These are phyloP conservation scores for Boletus albobrunnescens DNA, from an alignment of 1,284 basidiomycete genomes.

Conservation along the genomic window DNA sequence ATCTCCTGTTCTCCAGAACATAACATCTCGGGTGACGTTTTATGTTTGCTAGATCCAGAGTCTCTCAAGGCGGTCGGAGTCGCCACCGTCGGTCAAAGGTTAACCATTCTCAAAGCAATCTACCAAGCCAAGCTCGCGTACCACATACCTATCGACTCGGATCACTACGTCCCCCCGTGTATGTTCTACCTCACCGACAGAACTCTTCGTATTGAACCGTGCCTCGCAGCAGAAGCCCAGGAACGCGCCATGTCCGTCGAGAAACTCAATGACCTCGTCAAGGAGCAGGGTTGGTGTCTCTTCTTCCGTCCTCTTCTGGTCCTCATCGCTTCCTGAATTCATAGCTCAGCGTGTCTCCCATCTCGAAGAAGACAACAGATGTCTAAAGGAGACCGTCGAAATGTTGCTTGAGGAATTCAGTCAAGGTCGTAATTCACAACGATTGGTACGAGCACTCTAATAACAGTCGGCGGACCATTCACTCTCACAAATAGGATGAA, in stretches of 20 bases:
- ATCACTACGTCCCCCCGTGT: constrained; percentile 91
- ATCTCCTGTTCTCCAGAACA: constrained; percentile 57
- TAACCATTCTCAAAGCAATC: constrained; percentile 85
- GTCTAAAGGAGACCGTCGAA: constrained; percentile 57
- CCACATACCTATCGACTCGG: constrained; percentile 78
- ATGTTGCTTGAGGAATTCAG: constrained; percentile 65
- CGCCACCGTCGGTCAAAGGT: constrained; percentile 78
- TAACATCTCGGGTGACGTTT: constrained; percentile 83
- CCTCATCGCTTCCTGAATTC: constrained; percentile 1
- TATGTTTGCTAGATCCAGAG: constrained; percentile 79
- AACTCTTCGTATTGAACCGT: constrained; percentile 13
- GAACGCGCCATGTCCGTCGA: constrained; percentile 62
- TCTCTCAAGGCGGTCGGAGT: constrained; percentile 83
- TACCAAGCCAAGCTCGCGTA: constrained; percentile 84
- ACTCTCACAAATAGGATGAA: constrained; percentile 41
- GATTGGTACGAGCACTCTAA: constrained; percentile 17
- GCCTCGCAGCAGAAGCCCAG: constrained; percentile 56
- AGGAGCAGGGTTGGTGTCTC: constrained; percentile 64
- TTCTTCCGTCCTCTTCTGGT: constrained; percentile 3
- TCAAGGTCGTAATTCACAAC: constrained; percentile 21
- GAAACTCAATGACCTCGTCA: constrained; percentile 63
- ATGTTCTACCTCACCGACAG: constrained; percentile 27
- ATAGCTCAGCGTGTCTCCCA: constrained; percentile 64
- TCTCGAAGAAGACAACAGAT: constrained; percentile 75
- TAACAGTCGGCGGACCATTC: constrained; percentile 8